Base-by-base conservation (phyloP, 2,329 filamentous ascomycete species). In the Fusarium nygamai region DNA sequence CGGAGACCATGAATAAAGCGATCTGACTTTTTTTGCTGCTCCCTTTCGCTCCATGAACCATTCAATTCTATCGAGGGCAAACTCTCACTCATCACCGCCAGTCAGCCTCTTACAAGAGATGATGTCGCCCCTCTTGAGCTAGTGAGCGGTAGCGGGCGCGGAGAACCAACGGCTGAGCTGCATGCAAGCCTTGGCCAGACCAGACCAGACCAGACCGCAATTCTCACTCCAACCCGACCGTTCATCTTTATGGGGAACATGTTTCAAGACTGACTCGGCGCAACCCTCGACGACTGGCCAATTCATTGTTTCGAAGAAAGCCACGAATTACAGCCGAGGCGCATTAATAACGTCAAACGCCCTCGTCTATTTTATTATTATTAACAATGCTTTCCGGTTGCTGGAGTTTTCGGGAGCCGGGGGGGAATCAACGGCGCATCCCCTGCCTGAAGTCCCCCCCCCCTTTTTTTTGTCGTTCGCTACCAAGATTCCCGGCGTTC, bases 1-100 rank as follows among this genome's bases (percentile, higher is more conserved):
- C 75, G 83, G 83, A 73, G 82, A 84, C 71, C 75, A 75, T 76
- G 82, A 83, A 68, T 80, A 81, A 77, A 78, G 64, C 71, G 61
- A 67, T 38, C 34, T 65, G 54, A 58, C 31, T 11, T 33, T 56
- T 56, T 71, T 41, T n/a, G 48, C 31, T 71, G 57, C 67, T 43
- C 51, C 41, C 24, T 31, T 54, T 47, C 51, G 63, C 46, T 51
- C 39, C 31, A 62, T 61, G 58, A 71, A 59, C 56, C 36, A 62
- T 72, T 62, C 65, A 64, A 64, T 74, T 74, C 48, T 64, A 47
- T 64, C n/a, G 51, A 71, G 36, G 41, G 46, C 33, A 24, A 39
- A 24, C 14, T 38, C 34, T 56, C 47, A 41, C 24, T 61, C 58
- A 58, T 54, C 34, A 69, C 36, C 43, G 51, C 60, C 27, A 29